Conservation (phyloP, 441 rosid genomes). For the Daphne laureola region DNA sequence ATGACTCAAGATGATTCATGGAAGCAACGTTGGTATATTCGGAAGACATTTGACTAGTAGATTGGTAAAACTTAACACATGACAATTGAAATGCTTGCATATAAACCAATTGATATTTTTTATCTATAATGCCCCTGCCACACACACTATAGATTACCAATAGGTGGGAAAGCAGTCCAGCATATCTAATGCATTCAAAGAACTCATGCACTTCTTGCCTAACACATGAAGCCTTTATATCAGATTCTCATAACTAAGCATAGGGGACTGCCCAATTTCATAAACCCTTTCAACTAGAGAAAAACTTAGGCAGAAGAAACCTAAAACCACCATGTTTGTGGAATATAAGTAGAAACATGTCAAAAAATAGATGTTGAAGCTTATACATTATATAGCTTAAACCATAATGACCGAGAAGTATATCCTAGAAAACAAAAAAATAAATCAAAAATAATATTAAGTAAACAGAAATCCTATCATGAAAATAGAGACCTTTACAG, state of each 20-base stretch:
- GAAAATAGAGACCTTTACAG: slow-evolving; percentile 41
- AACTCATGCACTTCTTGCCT: no score
- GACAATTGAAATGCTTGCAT: no score
- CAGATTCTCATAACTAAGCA: not conserved
- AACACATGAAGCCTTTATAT: not conserved
- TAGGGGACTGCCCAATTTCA: slow-evolving; percentile 4
- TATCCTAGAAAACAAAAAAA: slow-evolving; percentile 2
- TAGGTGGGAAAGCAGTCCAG: no score
- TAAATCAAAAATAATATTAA: not conserved
- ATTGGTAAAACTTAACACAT: no score
- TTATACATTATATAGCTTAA: slow-evolving; percentile 2
- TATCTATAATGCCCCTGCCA: no score
- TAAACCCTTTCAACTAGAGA: not conserved
- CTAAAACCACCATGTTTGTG: not conserved
- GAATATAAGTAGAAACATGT: not conserved
- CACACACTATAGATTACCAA: no score
- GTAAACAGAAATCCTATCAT: slow-evolving; percentile 6
- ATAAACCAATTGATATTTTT: no score
- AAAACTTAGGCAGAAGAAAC: not conserved
- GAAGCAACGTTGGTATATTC: no score
- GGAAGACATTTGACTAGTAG: no score
- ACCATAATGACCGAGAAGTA: slow-evolving; percentile 7
- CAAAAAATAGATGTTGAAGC: not conserved
- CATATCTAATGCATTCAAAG: no score
- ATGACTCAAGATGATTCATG: no score